Percentiles rank a stretch among this genome's conserved stretches.
phyloP scores from a whole-genome alignment of 352 stramenopile species.

The Pilasporangium apinafurcum region DNA sequence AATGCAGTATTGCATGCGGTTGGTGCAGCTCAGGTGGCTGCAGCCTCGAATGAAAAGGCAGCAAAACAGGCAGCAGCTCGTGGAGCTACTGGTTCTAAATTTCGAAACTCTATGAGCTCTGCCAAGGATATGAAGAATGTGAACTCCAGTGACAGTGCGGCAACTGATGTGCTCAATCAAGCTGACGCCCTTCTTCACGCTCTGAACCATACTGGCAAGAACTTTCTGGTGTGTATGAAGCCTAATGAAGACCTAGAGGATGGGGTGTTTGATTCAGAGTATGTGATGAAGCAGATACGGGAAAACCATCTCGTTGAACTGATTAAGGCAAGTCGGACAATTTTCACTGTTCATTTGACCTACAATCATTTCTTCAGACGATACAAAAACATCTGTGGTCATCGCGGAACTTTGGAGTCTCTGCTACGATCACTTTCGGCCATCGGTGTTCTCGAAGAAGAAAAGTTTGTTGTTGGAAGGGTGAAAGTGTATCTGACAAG shows the following conservation, averaged over 20 bases:
- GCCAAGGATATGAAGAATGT: slow-evolving; percentile 24
- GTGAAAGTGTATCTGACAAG: slow-evolving; percentile 72
- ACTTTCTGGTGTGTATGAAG: slow-evolving; percentile 83
- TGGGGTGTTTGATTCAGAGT: slow-evolving; percentile 56
- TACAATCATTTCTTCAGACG: slow-evolving; percentile 77
- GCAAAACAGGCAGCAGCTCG: slow-evolving; percentile 4
- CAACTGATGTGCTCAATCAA: slow-evolving; percentile 58
- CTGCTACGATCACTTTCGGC: slow-evolving; percentile 68
- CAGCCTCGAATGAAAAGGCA: slow-evolving; percentile 41
- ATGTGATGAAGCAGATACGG: slow-evolving; percentile 67
- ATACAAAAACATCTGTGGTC: slow-evolving; percentile 79
- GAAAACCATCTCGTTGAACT: slow-evolving; percentile 64
- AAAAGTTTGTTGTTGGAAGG: slow-evolving; percentile 70
- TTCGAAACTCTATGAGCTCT: slow-evolving; percentile 40
- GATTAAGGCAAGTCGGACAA: slow-evolving; percentile 66
- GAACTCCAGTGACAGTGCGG: slow-evolving; percentile 27
- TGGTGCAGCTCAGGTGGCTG: slow-evolving; percentile 54
- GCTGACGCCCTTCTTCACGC: slow-evolving; percentile 60
- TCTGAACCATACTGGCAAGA: slow-evolving; percentile 67
- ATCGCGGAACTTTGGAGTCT: slow-evolving; percentile 67
- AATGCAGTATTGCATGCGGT: slow-evolving; percentile 71
- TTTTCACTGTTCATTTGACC: slow-evolving; percentile 69
- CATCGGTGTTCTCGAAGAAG: slow-evolving; percentile 74
- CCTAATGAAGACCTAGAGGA: slow-evolving; percentile 59
- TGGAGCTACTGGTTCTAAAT: slow-evolving; percentile 19